These are phyloP conservation scores for Leishmania tropica DNA, from an alignment of 208 protist species.

Conservation along the genomic window DNA sequence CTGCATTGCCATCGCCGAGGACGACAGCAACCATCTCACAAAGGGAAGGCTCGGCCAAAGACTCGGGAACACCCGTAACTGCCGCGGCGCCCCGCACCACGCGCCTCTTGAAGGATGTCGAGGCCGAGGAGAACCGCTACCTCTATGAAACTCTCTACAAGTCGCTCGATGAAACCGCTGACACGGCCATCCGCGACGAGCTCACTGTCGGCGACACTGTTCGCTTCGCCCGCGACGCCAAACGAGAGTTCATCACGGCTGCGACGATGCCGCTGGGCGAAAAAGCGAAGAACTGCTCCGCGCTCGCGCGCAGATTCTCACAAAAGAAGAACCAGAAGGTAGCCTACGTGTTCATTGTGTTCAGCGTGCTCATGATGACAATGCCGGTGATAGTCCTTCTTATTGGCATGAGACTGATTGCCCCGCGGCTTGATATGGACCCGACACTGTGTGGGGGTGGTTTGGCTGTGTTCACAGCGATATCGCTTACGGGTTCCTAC, in stretches of 20 bases:
- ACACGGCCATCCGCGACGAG: constrained; percentile 31
- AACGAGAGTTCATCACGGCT: constrained; percentile 48
- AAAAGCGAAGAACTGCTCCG: constrained; percentile 52
- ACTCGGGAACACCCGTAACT: neutral
- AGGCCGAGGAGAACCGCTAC: constrained; percentile 63
- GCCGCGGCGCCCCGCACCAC: constrained; percentile 22
- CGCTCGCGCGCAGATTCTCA: constrained; percentile 38
- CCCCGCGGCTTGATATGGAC: constrained; percentile 47
- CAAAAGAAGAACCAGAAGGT: constrained; percentile 48
- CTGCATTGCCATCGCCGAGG: neutral
- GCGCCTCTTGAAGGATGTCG: constrained; percentile 59
- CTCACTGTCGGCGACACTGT: constrained; percentile 49
- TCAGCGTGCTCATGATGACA: constrained; percentile 69
- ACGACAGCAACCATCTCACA: neutral
- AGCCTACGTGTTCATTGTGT: constrained; percentile 48
- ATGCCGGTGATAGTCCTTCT: constrained; percentile 67
- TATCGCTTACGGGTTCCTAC: constrained; percentile 62
- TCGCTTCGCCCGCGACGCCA: constrained; percentile 35
- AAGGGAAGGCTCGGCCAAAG: neutral
- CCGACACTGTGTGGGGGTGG: constrained; percentile 65
- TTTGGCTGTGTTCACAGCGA: constrained; percentile 44
- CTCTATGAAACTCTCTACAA: constrained; percentile 71
- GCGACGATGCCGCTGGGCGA: constrained; percentile 47
- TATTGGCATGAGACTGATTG: constrained; percentile 61
- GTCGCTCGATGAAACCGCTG: constrained; percentile 41